Evolutionary conservation across 1,139 yeast species (phyloP), one percentile per base, ranked within the genome.

Genomic region (Scheffersomyces stambukii): DNA sequence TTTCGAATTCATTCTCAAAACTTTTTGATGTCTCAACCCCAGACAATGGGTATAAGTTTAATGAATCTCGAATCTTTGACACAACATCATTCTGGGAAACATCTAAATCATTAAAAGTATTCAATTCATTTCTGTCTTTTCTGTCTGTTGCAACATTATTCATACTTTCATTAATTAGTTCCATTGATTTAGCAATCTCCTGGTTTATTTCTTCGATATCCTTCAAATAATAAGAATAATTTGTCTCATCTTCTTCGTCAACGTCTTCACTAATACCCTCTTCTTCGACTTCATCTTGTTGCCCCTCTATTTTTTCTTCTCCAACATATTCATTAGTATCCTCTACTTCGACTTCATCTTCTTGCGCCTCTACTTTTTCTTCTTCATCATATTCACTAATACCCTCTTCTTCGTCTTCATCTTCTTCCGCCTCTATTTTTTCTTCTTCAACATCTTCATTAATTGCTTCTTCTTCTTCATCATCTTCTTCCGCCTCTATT

Each of bases 151-250:
- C n/a, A n/a, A n/a, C n/a, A n/a, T n/a, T n/a, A n/a, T n/a, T n/a
- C n/a, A n/a, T n/a, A n/a, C n/a, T n/a, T n/a, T n/a, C n/a, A n/a
- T n/a, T n/a, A n/a, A n/a, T n/a, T n/a, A n/a, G n/a, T 20, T 15
- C 23, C 28, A 22, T 29, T 6, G 45, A 38, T 21, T 35, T 38
- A 41, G 36, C 42, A 2, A 47, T 30, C 16, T 42, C 48, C 6
- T 35, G 38, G 23, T 43, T 41, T 10, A 47, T 42, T 9, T 37
- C 37, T 21, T 41, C 35, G 26, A 48, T 46, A 28, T 48, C 53
- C 13, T 39, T 34, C 17, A 50, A 41, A 21, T 46, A 47, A 13
- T 42, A 44, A 1, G 49, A 34, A 29, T 43, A 24, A 17, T 20
- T 19, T 23, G 23, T 24, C 4, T 23, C 24, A 15, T 27, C 13